phyloP scores from a whole-genome alignment of 768 basidiomycete genomes.

The Phlebiopsis flavidoalba region DNA sequence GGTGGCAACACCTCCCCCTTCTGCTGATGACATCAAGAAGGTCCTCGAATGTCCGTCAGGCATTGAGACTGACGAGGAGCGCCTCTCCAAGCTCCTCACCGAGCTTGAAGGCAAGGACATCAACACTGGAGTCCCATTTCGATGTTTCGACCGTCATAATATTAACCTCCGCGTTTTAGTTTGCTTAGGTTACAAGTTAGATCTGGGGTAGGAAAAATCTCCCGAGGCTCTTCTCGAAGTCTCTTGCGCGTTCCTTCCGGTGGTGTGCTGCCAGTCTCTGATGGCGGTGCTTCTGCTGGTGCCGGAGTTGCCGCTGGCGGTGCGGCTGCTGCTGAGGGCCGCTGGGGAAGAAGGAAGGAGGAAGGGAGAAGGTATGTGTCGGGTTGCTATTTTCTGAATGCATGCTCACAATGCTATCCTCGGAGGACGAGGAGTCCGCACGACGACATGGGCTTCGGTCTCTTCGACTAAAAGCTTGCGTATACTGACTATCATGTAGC shows the following conservation, averaged over 20 bases:
- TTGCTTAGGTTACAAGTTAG: no score
- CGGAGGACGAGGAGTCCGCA: conserved; percentile 91
- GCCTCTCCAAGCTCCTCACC: conserved; percentile 76
- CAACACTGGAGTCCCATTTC: conserved; percentile 44
- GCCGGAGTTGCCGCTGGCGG: conserved; percentile 51
- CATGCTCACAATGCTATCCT: neutral
- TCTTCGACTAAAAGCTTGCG: conserved; percentile 72
- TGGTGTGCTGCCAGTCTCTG: conserved; percentile 69
- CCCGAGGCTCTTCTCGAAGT: conserved; percentile 93
- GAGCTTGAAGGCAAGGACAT: conserved; percentile 91
- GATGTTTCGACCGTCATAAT: neutral
- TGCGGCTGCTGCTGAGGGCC: conserved; percentile 62
- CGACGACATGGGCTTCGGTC: conserved; percentile 99
- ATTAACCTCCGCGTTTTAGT: conserved; percentile 31
- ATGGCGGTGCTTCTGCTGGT: conserved; percentile 45
- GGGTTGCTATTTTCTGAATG: neutral
- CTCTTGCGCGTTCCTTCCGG: conserved; percentile 96
- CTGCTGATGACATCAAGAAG: conserved; percentile 82
- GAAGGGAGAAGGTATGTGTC: conserved; percentile 74
- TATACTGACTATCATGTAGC: conserved; percentile 11
- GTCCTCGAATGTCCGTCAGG: conserved; percentile 83
- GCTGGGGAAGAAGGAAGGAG: conserved; percentile 81
- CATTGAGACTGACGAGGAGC: conserved; percentile 81
- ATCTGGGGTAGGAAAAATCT: no score
- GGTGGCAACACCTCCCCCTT: conserved; percentile 89